Evolutionary conservation across 2,329 filamentous ascomycete species (phyloP).

Genomic region (Aspergillus ochraceus): DNA sequence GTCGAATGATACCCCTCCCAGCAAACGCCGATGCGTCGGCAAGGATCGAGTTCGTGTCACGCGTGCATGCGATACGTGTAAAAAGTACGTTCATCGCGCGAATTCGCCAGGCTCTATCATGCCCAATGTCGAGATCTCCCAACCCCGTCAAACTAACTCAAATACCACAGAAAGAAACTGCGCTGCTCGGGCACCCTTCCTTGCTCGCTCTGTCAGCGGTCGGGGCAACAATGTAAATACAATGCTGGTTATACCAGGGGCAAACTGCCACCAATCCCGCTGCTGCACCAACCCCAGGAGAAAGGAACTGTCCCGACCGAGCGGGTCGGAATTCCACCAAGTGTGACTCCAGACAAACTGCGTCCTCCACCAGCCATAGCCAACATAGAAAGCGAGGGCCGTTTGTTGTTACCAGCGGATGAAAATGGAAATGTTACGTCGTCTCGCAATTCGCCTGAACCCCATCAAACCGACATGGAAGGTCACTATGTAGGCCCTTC

Average conservation of each 20-base stretch:
- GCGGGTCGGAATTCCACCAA: neutral
- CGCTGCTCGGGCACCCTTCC: conserved; percentile 17
- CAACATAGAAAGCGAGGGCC: neutral
- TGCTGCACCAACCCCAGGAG: neutral
- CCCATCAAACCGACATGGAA: conserved; percentile 18
- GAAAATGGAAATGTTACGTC: neutral
- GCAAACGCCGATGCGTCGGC: conserved; percentile 10
- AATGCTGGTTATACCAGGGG: conserved; percentile 16
- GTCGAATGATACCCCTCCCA: neutral
- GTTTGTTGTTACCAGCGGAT: neutral
- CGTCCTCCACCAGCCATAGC: too few species aligned
- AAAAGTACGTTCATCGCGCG: conserved; percentile 4
- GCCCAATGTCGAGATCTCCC: neutral
- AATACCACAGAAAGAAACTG: conserved; percentile 11
- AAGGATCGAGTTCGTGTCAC: conserved; percentile 18
- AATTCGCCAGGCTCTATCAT: neutral
- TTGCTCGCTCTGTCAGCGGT: conserved; percentile 12
- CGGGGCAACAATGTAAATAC: conserved; percentile 9
- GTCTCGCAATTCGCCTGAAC: conserved; percentile 14
- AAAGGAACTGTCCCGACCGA: neutral
- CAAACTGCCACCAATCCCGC: conserved; percentile 11
- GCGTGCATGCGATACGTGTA: conserved; percentile 16
- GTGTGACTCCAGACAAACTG: neutral
- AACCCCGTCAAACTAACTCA: too few species aligned
- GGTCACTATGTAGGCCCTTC: conserved; percentile 19